Base-by-base conservation (phyloP, 2,329 filamentous ascomycete genomes). In the Paraphaeosphaeria sporulosa region DNA sequence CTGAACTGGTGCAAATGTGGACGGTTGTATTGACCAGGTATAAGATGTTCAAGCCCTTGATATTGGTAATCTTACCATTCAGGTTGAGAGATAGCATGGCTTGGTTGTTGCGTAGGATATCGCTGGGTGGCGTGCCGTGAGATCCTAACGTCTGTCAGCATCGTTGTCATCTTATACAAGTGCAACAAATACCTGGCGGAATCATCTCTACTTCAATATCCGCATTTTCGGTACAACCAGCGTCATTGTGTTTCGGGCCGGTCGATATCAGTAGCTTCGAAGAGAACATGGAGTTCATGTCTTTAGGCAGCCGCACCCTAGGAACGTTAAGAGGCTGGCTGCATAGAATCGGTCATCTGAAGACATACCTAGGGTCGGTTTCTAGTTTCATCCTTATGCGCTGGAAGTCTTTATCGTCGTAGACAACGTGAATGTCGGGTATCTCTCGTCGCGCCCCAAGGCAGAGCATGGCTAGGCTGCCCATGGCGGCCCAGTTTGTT, bases 351-450 rank as follows among this genome's bases (percentile, higher is more conserved):
- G 12, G 15, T 6, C 30, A 8, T 46, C 17, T 32, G 30, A 34
- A 19, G 17, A 25, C 38, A 51, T 73, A 72, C 73, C 74, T 65
- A 43, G 55, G 65, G 32, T 76, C 71, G 13, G 56, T 51, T 30
- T 72, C 70, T 9, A 77, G 59, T 54, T 74, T 75, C 7, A 57
- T 46, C 42, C 67, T 73, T 9, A 77, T 66, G 8, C 68, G 67
- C 21, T 64, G 57, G 43, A 69, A 76, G 27, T 76, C 72, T 50
- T 61, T 67, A 38, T 71, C 71, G 38, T 76, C 74, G 46, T 76
- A 77, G 1, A 72, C 73, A 34, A 77, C 70, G 32, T 76, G 72
- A 5, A 77, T 60, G 40, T 75, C 72, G 3, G 66, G 63, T 65
- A 73, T 68, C 17, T 71, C 71, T 34, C 74, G 69, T 19, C 66